These are phyloP conservation scores for Stephania japonica DNA, from an alignment of 164 flowering plant species.

Conservation along the genomic window DNA sequence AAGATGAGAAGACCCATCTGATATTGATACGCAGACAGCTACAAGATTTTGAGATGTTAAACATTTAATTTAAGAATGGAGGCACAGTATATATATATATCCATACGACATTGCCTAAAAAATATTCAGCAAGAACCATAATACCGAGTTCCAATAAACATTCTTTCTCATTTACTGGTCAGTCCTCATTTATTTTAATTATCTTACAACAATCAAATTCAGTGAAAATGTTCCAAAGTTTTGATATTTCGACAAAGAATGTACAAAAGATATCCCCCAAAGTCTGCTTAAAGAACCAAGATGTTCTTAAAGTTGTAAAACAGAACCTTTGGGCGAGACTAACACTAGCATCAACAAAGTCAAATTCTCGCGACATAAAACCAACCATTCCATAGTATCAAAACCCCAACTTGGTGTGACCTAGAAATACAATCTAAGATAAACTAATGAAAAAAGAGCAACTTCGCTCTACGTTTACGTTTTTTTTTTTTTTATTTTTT, in stretches of 20 bases:
- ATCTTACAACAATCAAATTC: not conserved
- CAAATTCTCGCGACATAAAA: not conserved
- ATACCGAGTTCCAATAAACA: not conserved
- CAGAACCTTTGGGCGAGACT: not conserved
- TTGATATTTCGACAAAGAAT: not conserved
- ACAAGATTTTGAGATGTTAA: conserved; percentile 9
- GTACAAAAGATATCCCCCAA: not conserved
- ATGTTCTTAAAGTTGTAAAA: not conserved
- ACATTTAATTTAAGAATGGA: not conserved
- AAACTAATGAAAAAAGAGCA: not conserved
- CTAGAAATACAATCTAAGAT: not conserved
- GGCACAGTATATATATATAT: not conserved
- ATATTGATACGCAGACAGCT: conserved; percentile 78
- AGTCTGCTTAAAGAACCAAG: not conserved
- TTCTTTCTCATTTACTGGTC: not conserved
- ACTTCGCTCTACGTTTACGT: not conserved
- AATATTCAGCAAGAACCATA: not conserved
- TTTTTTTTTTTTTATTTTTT: too few species aligned
- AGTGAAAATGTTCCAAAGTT: not conserved
- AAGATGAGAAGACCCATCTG: conserved; percentile 92
- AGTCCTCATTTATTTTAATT: not conserved
- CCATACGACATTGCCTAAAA: not conserved
- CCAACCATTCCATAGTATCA: not conserved
- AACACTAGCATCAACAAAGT: not conserved
- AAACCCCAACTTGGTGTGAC: not conserved